These are phyloP conservation scores for Coniosporium tulheliwenetii DNA, from an alignment of 2,329 filamentous ascomycete species.

Conservation along the genomic window DNA sequence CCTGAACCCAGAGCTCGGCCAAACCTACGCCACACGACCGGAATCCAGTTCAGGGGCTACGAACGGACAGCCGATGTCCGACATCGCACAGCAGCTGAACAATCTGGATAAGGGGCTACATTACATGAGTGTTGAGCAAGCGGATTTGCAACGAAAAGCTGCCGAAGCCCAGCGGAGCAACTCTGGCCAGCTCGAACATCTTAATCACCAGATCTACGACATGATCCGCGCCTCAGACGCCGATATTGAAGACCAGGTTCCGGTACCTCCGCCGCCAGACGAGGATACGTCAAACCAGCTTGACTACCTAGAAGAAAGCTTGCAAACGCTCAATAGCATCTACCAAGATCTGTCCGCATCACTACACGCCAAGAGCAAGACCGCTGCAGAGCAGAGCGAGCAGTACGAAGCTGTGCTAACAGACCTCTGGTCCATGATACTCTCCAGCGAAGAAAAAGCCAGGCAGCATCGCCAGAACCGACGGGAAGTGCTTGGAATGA, in stretches of 20 bases:
- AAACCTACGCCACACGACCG: conserved; percentile 1
- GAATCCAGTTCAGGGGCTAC: neutral
- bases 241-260: conserved; percentile 5
- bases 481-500: conserved; percentile 13
- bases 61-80: conserved; percentile 5
- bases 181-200: conserved; percentile 17
- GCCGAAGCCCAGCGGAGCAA: conserved; percentile 8
- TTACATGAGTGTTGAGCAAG: conserved; percentile 44
- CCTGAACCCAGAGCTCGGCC: conserved; percentile 36
- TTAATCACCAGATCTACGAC: neutral
- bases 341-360: conserved; percentile 8
- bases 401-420: conserved; percentile 40
- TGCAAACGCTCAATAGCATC: conserved; percentile 23
- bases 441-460: conserved; percentile 24
- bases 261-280: neutral
- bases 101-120: conserved; percentile 54
- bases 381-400: conserved; percentile 24
- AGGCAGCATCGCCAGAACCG: conserved; percentile 13
- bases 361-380: conserved; percentile 4
- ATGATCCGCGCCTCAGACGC: neutral
- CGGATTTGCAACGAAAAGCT: conserved; percentile 7
- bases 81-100: conserved; percentile 43
- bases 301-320: conserved; percentile 46
- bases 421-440: conserved; percentile 37
- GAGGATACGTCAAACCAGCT: conserved; percentile 40